Evolutionary conservation across 805 yeast species (phyloP).

Genomic region (Metschnikowia hibisci): DNA sequence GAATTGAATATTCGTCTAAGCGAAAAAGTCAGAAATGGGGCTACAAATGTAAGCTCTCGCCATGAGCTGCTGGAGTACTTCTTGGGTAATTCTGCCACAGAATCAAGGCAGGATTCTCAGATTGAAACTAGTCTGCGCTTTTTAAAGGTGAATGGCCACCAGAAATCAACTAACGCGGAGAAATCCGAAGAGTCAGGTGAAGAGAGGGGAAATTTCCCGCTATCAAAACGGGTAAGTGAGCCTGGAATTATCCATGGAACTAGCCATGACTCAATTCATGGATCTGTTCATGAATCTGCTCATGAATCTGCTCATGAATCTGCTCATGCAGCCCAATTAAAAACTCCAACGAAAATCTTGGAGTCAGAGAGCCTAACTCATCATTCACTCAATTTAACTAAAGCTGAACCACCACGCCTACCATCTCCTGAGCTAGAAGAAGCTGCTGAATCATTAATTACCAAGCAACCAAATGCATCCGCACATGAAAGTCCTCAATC

Average conservation of each 20-base stretch:
- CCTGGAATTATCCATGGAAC: too few relatives aligned
- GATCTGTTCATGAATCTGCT: too few relatives aligned
- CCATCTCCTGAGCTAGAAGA: background rate
- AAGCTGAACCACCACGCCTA: background rate
- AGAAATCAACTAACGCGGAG: background rate
- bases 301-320: too few relatives aligned
- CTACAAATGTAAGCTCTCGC: background rate
- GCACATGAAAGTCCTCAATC: background rate
- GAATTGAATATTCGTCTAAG: constrained; percentile 10
- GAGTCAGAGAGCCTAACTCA: too few relatives aligned
- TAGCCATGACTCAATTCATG: too few relatives aligned
- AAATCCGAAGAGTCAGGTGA: background rate
- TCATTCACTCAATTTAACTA: too few relatives aligned
- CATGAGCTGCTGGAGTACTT: too few relatives aligned
- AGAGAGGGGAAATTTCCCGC: background rate
- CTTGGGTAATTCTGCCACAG: too few relatives aligned
- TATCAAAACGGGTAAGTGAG: background rate
- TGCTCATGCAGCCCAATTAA: too few relatives aligned
- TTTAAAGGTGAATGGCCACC: too few relatives aligned
- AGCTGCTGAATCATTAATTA: background rate
- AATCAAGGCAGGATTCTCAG: too few relatives aligned
- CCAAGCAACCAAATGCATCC: background rate
- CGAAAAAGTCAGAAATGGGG: constrained; percentile 3
- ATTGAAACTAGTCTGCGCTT: background rate
- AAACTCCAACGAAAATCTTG: too few relatives aligned